Conservation (phyloP, 2,329 filamentous ascomycete species). For the Penicillium glabrum region DNA sequence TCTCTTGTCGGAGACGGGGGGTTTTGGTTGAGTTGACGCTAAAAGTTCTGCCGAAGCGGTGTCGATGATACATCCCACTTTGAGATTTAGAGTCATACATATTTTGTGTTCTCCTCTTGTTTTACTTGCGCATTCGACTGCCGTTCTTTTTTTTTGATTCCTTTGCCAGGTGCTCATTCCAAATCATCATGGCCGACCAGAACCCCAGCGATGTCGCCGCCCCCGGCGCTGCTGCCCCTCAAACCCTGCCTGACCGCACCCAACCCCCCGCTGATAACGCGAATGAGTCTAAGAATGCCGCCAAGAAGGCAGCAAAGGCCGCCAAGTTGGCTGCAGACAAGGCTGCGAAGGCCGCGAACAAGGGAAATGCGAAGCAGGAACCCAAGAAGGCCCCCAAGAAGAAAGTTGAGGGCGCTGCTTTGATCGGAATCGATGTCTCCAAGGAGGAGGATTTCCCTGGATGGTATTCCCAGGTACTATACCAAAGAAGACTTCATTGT, state of each 20-base stretch:
- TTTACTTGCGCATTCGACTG: conserved; percentile 15
- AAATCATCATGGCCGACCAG: conserved; percentile 33
- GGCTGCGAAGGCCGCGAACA: conserved; percentile 36
- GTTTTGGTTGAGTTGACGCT: conserved; percentile 29
- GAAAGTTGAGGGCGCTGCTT: conserved; percentile 60
- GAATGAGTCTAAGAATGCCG: conserved; percentile 39
- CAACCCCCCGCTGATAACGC: conserved; percentile 39
- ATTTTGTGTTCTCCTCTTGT: conserved; percentile 1
- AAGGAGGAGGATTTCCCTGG: conserved; percentile 85
- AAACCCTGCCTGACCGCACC: conserved; percentile 42
- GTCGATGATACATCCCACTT: conserved; percentile 41
- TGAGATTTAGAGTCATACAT: conserved; percentile 28
- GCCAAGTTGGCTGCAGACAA: conserved; percentile 46
- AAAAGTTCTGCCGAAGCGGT: conserved; percentile 48
- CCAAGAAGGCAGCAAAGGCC: conserved; percentile 52
- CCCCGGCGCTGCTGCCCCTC: conserved; percentile 26
- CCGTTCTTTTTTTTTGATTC: conserved; percentile 13
- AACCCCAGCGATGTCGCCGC: conserved; percentile 28
- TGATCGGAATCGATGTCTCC: conserved; percentile 83
- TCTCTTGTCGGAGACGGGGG: conserved; percentile 28
- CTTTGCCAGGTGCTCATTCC: conserved; percentile 10
- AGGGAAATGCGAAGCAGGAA: conserved; percentile 42
- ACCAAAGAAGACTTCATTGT: neutral
- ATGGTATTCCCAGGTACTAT: conserved; percentile 81
- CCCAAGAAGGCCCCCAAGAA: conserved; percentile 50